Evolutionary conservation across 352 stramenopile genomes (phyloP).

Genomic region (Globisporangium yorkense): DNA sequence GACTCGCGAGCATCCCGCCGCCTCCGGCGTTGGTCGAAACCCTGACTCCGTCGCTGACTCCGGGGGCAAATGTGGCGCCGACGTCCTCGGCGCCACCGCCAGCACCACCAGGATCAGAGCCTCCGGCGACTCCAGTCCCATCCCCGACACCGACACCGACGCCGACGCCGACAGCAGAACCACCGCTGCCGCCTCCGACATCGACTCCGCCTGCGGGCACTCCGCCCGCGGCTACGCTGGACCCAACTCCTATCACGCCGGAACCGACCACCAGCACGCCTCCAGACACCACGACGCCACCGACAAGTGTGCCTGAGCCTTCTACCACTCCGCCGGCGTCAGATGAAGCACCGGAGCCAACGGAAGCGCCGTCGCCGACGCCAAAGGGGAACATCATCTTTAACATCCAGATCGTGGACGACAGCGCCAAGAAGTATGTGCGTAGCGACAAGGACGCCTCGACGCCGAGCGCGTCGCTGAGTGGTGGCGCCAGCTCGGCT

Average conservation of each 20-base stretch:
- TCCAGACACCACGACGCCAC: no score
- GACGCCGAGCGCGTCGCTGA: background rate
- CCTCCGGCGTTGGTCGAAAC: background rate
- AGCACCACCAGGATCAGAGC: background rate
- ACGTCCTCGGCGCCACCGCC: background rate
- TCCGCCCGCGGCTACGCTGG: background rate
- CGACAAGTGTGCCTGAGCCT: background rate
- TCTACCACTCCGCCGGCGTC: background rate
- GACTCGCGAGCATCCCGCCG: background rate
- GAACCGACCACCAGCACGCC: background rate
- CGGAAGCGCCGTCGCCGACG: background rate
- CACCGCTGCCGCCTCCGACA: background rate
- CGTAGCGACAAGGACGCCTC: slow-evolving; percentile 5
- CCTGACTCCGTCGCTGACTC: background rate
- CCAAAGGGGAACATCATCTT: slow-evolving; percentile 12
- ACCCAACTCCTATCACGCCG: background rate
- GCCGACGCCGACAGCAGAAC: background rate
- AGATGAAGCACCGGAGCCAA: background rate
- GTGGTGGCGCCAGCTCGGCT: background rate
- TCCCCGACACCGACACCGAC: background rate
- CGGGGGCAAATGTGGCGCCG: background rate
- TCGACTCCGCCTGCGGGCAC: background rate
- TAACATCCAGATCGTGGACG: slow-evolving; percentile 8
- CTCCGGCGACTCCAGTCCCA: background rate
- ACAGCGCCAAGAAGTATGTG: slow-evolving; percentile 10